Conservation (phyloP, 345 rosid genomes). For the Melaleuca quinquenervia region DNA sequence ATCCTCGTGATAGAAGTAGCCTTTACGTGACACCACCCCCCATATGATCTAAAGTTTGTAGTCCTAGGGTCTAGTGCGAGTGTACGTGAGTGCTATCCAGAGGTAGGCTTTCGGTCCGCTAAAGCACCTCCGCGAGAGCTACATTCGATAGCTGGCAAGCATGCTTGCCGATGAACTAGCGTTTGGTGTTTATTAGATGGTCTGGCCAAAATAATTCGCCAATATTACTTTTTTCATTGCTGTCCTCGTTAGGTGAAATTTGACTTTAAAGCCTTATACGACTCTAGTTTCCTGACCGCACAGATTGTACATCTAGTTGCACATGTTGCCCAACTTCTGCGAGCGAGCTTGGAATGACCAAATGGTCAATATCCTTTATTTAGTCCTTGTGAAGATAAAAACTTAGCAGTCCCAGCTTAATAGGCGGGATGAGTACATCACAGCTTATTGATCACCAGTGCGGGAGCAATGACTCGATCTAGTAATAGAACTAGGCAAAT, state of each 20-base stretch:
- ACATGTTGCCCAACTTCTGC: neutral
- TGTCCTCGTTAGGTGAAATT: neutral
- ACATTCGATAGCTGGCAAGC: neutral
- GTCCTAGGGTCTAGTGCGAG: too few species aligned
- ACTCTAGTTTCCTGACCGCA: neutral
- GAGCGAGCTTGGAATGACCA: neutral
- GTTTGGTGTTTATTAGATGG: neutral
- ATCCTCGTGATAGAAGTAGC: too few species aligned
- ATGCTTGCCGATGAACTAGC: neutral
- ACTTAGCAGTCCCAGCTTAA: neutral
- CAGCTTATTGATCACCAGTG: neutral
- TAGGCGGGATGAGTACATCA: neutral
- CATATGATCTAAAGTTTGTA: too few species aligned
- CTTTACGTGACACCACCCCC: too few species aligned
- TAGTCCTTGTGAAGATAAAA: neutral
- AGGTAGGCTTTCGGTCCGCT: neutral
- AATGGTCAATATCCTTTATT: neutral
- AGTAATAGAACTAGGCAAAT: neutral
- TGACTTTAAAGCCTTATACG: neutral
- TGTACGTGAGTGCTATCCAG: too few species aligned
- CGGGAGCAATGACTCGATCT: neutral
- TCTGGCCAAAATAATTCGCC: neutral
- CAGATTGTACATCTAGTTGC: neutral
- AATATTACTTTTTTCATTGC: neutral
- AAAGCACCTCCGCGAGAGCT: neutral